phyloP scores from a whole-genome alignment of 2,329 filamentous ascomycete genomes.

The Fusarium secorum region DNA sequence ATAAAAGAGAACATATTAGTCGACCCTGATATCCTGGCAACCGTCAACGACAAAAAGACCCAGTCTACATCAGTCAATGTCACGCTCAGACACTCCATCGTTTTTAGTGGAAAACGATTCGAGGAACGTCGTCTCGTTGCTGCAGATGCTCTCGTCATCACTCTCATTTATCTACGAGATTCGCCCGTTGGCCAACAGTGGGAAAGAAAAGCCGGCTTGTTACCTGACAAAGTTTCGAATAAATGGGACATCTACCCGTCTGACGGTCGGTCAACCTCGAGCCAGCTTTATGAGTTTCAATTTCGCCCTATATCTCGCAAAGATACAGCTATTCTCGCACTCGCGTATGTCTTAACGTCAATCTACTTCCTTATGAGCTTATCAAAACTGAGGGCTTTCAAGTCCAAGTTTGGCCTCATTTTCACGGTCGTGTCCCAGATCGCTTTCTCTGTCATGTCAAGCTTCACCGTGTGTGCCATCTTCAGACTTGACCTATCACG shows the following conservation, averaged over 20 bases:
- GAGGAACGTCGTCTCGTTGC: conserved; percentile 71
- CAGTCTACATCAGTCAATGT: conserved; percentile 74
- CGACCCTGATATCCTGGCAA: conserved; percentile 70
- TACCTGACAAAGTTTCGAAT: conserved; percentile 58
- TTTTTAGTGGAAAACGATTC: conserved; percentile 83
- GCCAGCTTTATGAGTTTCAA: conserved; percentile 78
- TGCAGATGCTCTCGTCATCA: conserved; percentile 81
- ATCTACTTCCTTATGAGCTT: conserved; percentile 73
- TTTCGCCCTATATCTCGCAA: conserved; percentile 75
- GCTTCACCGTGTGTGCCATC: conserved; percentile 80
- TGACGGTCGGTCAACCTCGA: conserved; percentile 61
- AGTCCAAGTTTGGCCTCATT: conserved; percentile 76
- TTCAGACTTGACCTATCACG: conserved; percentile 78
- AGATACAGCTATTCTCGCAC: conserved; percentile 69
- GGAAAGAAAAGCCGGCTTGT: conserved; percentile 64
- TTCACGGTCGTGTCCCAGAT: conserved; percentile 75
- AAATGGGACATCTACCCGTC: conserved; percentile 73
- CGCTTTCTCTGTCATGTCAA: conserved; percentile 75
- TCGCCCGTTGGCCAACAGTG: conserved; percentile 71
- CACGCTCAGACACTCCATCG: conserved; percentile 78
- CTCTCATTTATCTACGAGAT: conserved; percentile 72
- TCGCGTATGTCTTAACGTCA: conserved; percentile 70
- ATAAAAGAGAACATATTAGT: conserved; percentile 63
- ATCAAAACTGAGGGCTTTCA: conserved; percentile 75
- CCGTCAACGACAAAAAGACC: conserved; percentile 71